A percentile compares a stretch with the other conserved stretches of the same genome.
phyloP scores from a whole-genome alignment of 2,329 filamentous ascomycete genomes.

The Pseudogymnoascus sp. region DNA sequence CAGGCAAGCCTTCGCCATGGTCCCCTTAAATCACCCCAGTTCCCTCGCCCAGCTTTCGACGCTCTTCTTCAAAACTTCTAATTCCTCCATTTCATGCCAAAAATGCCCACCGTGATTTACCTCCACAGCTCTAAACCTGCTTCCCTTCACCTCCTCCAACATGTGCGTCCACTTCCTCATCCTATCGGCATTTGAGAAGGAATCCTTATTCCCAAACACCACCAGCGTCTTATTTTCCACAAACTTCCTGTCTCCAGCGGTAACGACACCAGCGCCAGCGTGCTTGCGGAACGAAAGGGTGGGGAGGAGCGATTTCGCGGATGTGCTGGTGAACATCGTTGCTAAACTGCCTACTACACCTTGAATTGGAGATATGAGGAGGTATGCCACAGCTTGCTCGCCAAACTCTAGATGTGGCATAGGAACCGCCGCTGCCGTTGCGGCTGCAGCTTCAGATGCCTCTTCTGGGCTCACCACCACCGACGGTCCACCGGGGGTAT shows the following conservation, averaged over 20 bases:
- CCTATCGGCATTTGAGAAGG: constrained; percentile 59
- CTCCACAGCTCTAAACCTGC: constrained; percentile 34
- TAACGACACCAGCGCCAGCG: constrained; percentile 22
- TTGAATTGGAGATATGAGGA: constrained; percentile 61
- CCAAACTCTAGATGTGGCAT: constrained; percentile 16
- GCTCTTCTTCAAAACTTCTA: background rate
- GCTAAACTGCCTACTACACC: constrained; percentile 52
- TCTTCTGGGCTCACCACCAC: constrained; percentile 10
- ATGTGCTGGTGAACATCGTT: constrained; percentile 37
- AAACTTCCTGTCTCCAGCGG: constrained; percentile 43
- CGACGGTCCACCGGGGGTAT: constrained; percentile 8
- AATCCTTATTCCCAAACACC: constrained; percentile 67
- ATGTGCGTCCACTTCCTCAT: constrained; percentile 57
- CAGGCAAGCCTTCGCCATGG: background rate
- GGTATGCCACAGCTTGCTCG: constrained; percentile 40
- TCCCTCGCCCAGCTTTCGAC: background rate
- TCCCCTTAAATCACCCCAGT: background rate
- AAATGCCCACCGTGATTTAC: constrained; percentile 45
- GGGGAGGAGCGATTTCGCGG: constrained; percentile 23
- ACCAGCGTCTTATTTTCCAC: constrained; percentile 53
- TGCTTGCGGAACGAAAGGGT: constrained; percentile 10
- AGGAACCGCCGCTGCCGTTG: background rate
- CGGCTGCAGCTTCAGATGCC: background rate
- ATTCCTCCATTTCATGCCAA: constrained; percentile 31
- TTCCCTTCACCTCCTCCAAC: constrained; percentile 31